Evolutionary conservation across 2,329 filamentous ascomycete genomes (phyloP).

Genomic region (Ceratocystis lukuohia): DNA sequence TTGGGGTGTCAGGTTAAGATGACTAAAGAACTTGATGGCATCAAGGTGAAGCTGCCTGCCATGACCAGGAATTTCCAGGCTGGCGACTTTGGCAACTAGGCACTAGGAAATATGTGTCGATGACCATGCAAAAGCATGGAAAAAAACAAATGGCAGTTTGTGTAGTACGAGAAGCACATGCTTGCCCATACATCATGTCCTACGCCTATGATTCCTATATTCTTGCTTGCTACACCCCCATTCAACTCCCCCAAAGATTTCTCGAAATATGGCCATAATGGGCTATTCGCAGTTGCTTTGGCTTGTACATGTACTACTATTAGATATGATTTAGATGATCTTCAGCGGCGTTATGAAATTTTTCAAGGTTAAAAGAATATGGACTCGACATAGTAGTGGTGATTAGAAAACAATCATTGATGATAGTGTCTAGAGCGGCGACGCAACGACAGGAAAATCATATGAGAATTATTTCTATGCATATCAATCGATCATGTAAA

Average conservation of each 20-base stretch:
- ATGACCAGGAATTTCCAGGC: slow-evolving; percentile 96
- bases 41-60: slow-evolving; percentile 70
- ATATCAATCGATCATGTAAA: slow-evolving; percentile 6
- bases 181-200: background rate
- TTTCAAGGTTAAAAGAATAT: background rate
- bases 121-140: background rate
- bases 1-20: slow-evolving; percentile 86
- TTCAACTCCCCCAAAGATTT: background rate
- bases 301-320: slow-evolving; percentile 18
- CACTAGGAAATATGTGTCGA: too few relatives aligned
- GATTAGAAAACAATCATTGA: background rate
- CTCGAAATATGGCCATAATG: background rate
- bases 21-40: slow-evolving; percentile 75
- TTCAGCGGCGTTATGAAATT: background rate
- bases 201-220: background rate
- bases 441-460: background rate
- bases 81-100: slow-evolving; percentile 59
- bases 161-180: background rate
- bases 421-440: background rate
- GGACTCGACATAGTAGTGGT: background rate
- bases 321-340: slow-evolving; percentile 17
- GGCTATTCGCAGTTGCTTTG: background rate
- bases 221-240: background rate
- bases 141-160: background rate
- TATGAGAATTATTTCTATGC: background rate